Base-by-base conservation (phyloP, 2,329 filamentous ascomycete species). In the Dactylellina haptotyla region DNA sequence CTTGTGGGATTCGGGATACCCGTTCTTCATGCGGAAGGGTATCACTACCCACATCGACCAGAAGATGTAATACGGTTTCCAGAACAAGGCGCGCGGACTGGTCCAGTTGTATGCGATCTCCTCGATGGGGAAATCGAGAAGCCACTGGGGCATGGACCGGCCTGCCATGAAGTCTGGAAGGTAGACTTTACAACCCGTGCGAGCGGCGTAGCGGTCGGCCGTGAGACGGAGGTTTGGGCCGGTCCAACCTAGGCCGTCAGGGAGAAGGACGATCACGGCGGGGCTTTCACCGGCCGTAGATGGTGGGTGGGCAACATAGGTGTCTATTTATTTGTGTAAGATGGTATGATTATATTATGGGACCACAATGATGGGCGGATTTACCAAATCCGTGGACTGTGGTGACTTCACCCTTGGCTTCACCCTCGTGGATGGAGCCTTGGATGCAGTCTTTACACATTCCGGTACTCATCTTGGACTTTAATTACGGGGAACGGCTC, bases 241-340 rank as follows among this genome's bases (percentile, higher is more conserved):
- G 1, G 81, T 80, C 82, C 84, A 85, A 14, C 86, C 86, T 75
- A 87, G 86, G 0, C 83, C 84, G 76, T 87, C 86, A 0, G 85
- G 82, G 32, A 88, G 81, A 51, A 87, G 81, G 45, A 87, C 43
- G n/a, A 71, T 45, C 3, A 58, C 54, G 10, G 50, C 51, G 30
- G 56, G 14, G 3, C 10, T 37, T 10, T 46, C 12, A 16, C 10
- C 12, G 0, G 46, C 18, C 9, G 28, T 12, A 25, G 39, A 25
- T 25, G 37, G 18, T 32, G 66, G 58, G 30, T 50, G 46, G 30
- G 58, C 4, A 34, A 71, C 57, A 20, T 70, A 70, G 25, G 65
- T 70, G n/a, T 70, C 65, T 70, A n/a, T 34, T 12, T 12, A n/a
- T 18, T 45, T 14, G 16, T 34, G 46, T 64, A 18, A 25, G 26